Conservation (phyloP, 163 green algal species). For the Volvox carteri region DNA sequence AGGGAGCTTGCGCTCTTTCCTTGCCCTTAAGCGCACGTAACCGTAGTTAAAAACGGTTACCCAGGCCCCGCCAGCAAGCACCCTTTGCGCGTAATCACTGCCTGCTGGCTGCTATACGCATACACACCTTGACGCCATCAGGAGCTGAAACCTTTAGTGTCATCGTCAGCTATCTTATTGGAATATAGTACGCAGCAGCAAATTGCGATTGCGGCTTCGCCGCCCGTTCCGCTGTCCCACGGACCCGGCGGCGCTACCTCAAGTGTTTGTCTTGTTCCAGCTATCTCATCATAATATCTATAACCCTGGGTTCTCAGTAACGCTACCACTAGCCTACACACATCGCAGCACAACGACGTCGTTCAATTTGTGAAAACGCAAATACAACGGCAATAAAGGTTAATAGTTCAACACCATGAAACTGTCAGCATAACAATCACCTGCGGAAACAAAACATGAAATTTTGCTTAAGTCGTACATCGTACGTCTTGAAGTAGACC, state of each 20-base stretch:
- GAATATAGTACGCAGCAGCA: neutral
- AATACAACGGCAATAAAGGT: too few relatives aligned
- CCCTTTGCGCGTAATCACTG: too few relatives aligned
- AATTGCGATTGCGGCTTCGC: neutral
- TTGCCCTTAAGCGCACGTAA: too few relatives aligned
- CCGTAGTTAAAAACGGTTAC: too few relatives aligned
- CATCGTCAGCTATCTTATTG: conserved; percentile 62
- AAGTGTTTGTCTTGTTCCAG: neutral
- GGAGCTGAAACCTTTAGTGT: conserved; percentile 84
- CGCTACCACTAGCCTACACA: neutral
- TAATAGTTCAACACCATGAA: too few relatives aligned
- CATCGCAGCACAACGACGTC: too few relatives aligned
- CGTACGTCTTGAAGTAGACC: neutral
- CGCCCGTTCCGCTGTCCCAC: neutral
- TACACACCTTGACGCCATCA: conserved; percentile 91
- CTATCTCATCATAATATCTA: neutral
- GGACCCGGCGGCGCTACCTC: conserved; percentile 25
- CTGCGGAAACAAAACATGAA: too few relatives aligned
- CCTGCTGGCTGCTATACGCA: too few relatives aligned
- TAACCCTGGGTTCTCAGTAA: neutral
- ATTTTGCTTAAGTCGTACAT: conserved; percentile 17
- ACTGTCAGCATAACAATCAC: too few relatives aligned
- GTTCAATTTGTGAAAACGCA: too few relatives aligned
- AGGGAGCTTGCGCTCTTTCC: too few relatives aligned
- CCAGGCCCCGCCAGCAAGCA: too few relatives aligned